These are phyloP conservation scores for Starmerella stigmatis DNA, from an alignment of 805 yeast genomes.

Conservation along the genomic window DNA sequence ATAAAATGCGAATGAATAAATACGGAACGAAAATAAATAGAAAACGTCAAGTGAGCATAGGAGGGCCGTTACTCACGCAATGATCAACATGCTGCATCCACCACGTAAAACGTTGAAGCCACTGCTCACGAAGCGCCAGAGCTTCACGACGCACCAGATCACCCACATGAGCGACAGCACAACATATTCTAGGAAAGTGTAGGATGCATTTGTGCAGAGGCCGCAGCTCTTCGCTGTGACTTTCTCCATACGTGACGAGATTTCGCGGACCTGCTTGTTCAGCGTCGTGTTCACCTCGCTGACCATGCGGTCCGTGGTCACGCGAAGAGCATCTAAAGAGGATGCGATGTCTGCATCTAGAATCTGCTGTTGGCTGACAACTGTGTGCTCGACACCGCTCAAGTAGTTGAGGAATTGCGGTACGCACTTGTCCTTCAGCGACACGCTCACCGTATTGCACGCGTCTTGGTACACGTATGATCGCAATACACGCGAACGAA, in stretches of 20 bases:
- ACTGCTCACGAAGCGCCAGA: constrained; percentile 2
- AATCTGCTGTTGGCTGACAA: constrained; percentile 14
- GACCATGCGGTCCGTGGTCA: constrained; percentile 24
- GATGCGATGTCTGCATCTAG: constrained; percentile 22
- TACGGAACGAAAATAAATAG: not conserved
- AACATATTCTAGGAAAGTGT: constrained; percentile 21
- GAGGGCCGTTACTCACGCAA: constrained; percentile 3
- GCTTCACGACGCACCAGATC: constrained; percentile 21
- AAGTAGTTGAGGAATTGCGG: constrained; percentile 21
- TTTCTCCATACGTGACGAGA: constrained; percentile 23
- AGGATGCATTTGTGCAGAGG: constrained; percentile 12
- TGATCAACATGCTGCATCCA: constrained; percentile 5
- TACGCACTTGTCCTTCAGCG: constrained; percentile 15
- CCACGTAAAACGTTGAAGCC: constrained; percentile 3
- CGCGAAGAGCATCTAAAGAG: constrained; percentile 21
- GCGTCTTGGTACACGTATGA: not conserved
- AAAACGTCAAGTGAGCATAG: too few species aligned
- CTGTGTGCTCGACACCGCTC: constrained; percentile 18
- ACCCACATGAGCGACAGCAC: constrained; percentile 21
- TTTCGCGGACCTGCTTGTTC: constrained; percentile 24
- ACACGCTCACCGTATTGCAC: constrained; percentile 10
- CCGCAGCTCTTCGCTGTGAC: constrained; percentile 13
- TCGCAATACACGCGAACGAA: not conserved
- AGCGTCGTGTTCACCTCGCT: constrained; percentile 26
- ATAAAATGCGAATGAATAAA: too few species aligned